Percentiles rank a stretch among this genome's conserved stretches.
These are phyloP conservation scores for Saccharomycopsis olivae DNA, from an alignment of 805 yeast species.

Conservation along the genomic window DNA sequence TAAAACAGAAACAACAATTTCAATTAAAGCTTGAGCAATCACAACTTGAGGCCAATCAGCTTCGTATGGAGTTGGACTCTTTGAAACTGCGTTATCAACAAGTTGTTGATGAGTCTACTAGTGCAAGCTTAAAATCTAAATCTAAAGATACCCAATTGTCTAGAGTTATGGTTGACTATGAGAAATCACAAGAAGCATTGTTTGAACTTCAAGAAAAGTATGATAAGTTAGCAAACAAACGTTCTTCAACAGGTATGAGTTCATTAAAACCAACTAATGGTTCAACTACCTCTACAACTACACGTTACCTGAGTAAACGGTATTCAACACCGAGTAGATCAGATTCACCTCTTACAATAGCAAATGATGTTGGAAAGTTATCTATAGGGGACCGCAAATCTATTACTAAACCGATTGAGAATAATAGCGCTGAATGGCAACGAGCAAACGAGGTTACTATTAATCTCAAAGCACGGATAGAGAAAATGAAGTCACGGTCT, in stretches of 20 bases:
- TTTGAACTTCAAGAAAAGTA: constrained; percentile 28
- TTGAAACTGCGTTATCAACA: constrained; percentile 24
- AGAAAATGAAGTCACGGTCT: constrained; percentile 70
- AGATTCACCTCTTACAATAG: background rate
- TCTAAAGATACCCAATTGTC: constrained; percentile 61
- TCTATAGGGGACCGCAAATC: constrained; percentile 23
- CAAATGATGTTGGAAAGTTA: constrained; percentile 22
- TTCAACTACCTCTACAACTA: background rate
- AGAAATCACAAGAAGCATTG: constrained; percentile 41
- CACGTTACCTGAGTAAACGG: background rate
- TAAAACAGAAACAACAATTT: constrained; percentile 22
- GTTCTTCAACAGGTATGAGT: background rate
- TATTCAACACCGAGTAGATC: background rate
- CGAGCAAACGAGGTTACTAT: constrained; percentile 85
- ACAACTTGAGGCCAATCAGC: background rate
- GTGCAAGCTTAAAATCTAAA: constrained; percentile 40
- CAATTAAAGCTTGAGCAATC: constrained; percentile 5
- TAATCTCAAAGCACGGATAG: constrained; percentile 77
- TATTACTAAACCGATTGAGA: too few relatives aligned
- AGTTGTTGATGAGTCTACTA: constrained; percentile 31
- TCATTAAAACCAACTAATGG: background rate
- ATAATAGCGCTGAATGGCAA: constrained; percentile 57
- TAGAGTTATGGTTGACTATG: constrained; percentile 52
- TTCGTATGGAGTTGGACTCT: constrained; percentile 23
- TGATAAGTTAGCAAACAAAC: background rate